Percentiles rank a stretch among this genome's conserved stretches.
Evolutionary conservation across 129 eudicot genomes (phyloP).

Genomic region (Lactuca sativa): DNA sequence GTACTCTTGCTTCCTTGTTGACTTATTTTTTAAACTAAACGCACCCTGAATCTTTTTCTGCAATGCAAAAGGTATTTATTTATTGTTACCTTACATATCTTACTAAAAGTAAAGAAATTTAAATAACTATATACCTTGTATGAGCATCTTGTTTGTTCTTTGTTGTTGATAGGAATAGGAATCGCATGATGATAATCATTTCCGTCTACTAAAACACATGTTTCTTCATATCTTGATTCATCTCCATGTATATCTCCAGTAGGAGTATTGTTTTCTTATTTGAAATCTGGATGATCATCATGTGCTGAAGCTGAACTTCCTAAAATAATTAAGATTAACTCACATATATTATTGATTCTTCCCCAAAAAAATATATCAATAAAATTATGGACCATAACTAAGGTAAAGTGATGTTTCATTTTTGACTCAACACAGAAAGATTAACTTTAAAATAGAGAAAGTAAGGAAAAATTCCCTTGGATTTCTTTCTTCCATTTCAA

Average conservation of each 20-base stretch:
- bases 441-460: too few species aligned
- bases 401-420: too few species aligned
- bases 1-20: slow-evolving; percentile 51
- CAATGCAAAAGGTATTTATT: background rate
- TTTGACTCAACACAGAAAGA: too few species aligned
- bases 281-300: slow-evolving; percentile 27
- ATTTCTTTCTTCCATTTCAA: too few species aligned
- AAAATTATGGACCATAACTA: too few species aligned
- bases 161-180: slow-evolving; percentile 24
- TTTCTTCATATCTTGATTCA: slow-evolving; percentile 44
- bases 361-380: too few species aligned
- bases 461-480: background rate
- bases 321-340: slow-evolving; percentile 15
- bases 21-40: slow-evolving; percentile 48
- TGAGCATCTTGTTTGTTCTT: slow-evolving; percentile 43
- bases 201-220: slow-evolving; percentile 65
- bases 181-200: slow-evolving; percentile 39
- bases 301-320: slow-evolving; percentile 41
- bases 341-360: too few species aligned
- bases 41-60: slow-evolving; percentile 66
- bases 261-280: slow-evolving; percentile 27
- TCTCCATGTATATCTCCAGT: slow-evolving; percentile 24
- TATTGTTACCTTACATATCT: background rate
- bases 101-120: background rate
- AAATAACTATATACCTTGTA: slow-evolving; percentile 65